These are phyloP conservation scores for Cordyceps fumosorosea DNA, from an alignment of 2,329 filamentous ascomycete species.

Conservation along the genomic window DNA sequence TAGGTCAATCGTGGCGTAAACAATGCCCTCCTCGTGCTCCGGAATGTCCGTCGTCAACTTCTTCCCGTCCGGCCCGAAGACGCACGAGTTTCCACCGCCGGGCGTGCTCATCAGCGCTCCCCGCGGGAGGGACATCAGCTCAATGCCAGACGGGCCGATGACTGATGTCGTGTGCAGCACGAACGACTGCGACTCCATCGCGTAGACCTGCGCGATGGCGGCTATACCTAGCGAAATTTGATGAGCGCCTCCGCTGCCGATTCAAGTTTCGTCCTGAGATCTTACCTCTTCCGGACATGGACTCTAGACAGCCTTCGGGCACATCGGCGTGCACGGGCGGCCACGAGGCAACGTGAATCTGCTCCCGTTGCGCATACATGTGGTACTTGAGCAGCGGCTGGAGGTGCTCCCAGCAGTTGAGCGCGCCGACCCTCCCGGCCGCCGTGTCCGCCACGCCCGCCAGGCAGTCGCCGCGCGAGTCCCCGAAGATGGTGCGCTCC, in stretches of 20 bases:
- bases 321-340: slow-evolving; percentile 23
- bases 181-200: neutral
- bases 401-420: slow-evolving; percentile 46
- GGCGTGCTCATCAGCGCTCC: neutral
- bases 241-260: neutral
- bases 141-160: neutral
- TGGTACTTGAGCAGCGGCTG: slow-evolving; percentile 44
- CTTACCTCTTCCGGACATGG: neutral
- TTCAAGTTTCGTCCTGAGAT: neutral
- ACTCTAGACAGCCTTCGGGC: neutral
- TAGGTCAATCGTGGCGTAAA: slow-evolving; percentile 46
- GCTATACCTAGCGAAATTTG: neutral
- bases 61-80: neutral
- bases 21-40: slow-evolving; percentile 33
- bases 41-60: neutral
- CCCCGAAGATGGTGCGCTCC: slow-evolving; percentile 44
- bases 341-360: slow-evolving; percentile 44
- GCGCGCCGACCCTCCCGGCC: slow-evolving; percentile 36
- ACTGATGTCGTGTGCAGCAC: neutral
- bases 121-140: neutral
- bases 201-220: neutral
- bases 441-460: slow-evolving; percentile 32
- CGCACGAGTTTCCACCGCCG: neutral
- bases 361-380: slow-evolving; percentile 35
- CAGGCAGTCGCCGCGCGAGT: slow-evolving; percentile 33